These are phyloP conservation scores for Starmerella ratchasimensis DNA, from an alignment of 805 yeast species.

Conservation along the genomic window DNA sequence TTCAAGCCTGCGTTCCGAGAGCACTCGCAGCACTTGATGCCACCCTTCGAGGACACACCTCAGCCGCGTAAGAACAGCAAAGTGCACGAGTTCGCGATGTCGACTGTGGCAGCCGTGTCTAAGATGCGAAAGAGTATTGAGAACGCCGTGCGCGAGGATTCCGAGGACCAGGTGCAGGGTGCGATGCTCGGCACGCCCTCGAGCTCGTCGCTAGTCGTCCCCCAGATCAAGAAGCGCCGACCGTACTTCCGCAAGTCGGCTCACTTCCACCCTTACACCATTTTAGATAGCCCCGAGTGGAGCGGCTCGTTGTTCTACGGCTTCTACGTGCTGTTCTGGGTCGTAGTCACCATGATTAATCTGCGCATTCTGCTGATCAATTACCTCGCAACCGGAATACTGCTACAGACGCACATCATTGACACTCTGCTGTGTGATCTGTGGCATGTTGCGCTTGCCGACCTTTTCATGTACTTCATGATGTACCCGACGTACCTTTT, in stretches of 20 bases:
- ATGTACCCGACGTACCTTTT: slow-evolving; percentile 47
- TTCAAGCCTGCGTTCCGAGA: too few relatives aligned
- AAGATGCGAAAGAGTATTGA: too few relatives aligned
- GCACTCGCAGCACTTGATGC: too few relatives aligned
- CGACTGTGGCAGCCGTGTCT: too few relatives aligned
- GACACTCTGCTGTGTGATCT: slow-evolving; percentile 47
- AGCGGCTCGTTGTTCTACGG: slow-evolving; percentile 44
- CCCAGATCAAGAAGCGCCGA: too few relatives aligned
- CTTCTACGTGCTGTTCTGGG: slow-evolving; percentile 48
- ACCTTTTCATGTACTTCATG: slow-evolving; percentile 56
- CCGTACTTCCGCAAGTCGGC: slow-evolving; percentile 20
- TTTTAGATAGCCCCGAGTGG: slow-evolving; percentile 24
- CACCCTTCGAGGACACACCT: too few relatives aligned
- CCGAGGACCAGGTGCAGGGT: too few relatives aligned
- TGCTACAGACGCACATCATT: slow-evolving; percentile 42
- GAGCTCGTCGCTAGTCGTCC: too few relatives aligned
- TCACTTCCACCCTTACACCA: slow-evolving; percentile 17
- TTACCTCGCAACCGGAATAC: slow-evolving; percentile 33
- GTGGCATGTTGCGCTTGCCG: slow-evolving; percentile 56
- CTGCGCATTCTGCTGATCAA: slow-evolving; percentile 40
- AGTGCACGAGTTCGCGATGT: too few relatives aligned
- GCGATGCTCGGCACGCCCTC: too few relatives aligned
- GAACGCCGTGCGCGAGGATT: too few relatives aligned
- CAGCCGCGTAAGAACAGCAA: too few relatives aligned
- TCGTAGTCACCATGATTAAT: slow-evolving; percentile 18